Evolutionary conservation across 768 basidiomycete genomes (phyloP).

Genomic region (Auricularia sp.): DNA sequence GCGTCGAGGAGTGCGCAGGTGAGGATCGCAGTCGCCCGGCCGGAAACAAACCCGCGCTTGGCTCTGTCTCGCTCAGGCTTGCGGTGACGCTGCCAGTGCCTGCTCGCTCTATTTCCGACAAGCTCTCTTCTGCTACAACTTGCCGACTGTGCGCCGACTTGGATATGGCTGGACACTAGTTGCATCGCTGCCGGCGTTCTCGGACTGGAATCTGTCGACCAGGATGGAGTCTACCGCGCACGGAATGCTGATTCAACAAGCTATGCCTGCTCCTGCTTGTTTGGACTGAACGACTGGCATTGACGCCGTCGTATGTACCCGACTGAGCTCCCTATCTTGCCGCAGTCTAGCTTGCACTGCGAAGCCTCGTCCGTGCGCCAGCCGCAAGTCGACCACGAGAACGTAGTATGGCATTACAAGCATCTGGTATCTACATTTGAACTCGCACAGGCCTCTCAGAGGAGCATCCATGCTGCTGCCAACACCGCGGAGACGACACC

Average conservation of each 20-base stretch:
- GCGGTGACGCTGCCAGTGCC: conserved; percentile 33
- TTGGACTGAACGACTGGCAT: too few species aligned
- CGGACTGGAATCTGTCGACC: background rate
- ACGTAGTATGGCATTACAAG: too few species aligned
- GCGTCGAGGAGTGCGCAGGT: background rate
- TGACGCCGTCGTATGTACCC: too few species aligned
- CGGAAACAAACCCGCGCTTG: background rate
- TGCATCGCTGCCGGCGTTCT: background rate
- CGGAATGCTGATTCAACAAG: too few species aligned
- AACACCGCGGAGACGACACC: background rate
- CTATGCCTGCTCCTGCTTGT: too few species aligned
- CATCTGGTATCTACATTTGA: too few species aligned
- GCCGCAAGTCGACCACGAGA: too few species aligned
- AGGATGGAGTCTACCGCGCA: too few species aligned
- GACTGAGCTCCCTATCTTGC: too few species aligned
- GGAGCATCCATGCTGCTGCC: background rate
- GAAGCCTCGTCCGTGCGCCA: too few species aligned
- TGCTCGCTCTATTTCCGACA: conserved; percentile 26
- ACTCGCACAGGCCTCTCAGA: background rate
- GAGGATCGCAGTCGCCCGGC: background rate
- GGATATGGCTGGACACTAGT: too few species aligned
- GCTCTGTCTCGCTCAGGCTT: background rate
- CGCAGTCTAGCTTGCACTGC: too few species aligned
- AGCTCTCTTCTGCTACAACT: background rate
- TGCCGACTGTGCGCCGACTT: background rate